These are phyloP conservation scores for Neostapfia colusana DNA, from an alignment of 176 grass and related monocot species.

Conservation along the genomic window DNA sequence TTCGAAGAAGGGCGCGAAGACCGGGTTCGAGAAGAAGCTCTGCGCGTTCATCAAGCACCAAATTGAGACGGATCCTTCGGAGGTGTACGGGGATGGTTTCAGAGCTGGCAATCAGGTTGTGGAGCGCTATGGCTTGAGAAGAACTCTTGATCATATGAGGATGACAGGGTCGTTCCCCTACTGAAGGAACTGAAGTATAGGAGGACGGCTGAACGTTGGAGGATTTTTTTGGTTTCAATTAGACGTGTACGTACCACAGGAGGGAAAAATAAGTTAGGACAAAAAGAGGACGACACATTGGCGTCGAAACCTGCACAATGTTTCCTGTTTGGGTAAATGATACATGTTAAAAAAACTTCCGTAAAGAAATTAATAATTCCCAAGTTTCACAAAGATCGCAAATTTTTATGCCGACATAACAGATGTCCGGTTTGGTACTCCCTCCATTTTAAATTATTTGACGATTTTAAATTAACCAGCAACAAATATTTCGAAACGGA, in stretches of 20 bases:
- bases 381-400: not conserved
- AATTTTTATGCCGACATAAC: not conserved
- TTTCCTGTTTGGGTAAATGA: slow-evolving; percentile 14
- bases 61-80: slow-evolving; percentile 64
- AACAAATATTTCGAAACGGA: too few relatives aligned
- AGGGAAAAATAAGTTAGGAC: slow-evolving; percentile 3
- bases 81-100: slow-evolving; percentile 67
- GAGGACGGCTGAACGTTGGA: slow-evolving; percentile 23
- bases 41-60: slow-evolving; percentile 83
- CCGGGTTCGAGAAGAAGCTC: slow-evolving; percentile 66
- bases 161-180: slow-evolving; percentile 63
- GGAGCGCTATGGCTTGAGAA: slow-evolving; percentile 53
- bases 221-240: slow-evolving; percentile 20
- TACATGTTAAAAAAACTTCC: slow-evolving; percentile 19
- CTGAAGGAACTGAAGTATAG: slow-evolving; percentile 32
- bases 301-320: not conserved
- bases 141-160: slow-evolving; percentile 74
- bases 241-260: slow-evolving; percentile 11
- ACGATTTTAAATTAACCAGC: too few relatives aligned
- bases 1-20: slow-evolving; percentile 64
- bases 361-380: not conserved
- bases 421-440: not conserved
- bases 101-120: slow-evolving; percentile 46
- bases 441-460: too few relatives aligned
- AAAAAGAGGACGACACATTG: not conserved